Conservation (phyloP, 306 rosid species). For the peach (Prunus persica) region DNA sequence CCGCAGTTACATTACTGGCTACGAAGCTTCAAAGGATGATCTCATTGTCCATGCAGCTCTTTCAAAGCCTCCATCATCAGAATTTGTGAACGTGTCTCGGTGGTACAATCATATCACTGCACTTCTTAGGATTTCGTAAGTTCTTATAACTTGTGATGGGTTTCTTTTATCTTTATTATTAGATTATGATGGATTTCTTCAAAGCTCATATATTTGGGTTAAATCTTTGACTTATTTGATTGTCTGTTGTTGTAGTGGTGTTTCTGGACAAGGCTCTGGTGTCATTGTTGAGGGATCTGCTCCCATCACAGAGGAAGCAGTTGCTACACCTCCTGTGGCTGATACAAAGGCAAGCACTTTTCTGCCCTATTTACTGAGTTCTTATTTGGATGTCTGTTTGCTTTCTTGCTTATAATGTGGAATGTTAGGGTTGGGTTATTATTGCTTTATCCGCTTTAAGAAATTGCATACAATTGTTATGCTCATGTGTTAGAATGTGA, state of each 20-base stretch:
- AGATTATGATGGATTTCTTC: background rate
- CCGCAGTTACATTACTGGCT: slow-evolving; percentile 92
- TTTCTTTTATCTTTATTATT: background rate
- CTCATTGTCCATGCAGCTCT: slow-evolving; percentile 66
- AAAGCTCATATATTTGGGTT: background rate
- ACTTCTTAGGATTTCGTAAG: slow-evolving; percentile 86
- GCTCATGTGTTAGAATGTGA: slow-evolving; percentile 1
- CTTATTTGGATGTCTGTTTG: background rate
- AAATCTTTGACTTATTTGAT: background rate
- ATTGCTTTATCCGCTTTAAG: background rate
- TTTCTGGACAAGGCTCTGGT: slow-evolving; percentile 79
- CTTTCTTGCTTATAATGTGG: too few relatives aligned
- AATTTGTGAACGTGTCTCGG: slow-evolving; percentile 63
- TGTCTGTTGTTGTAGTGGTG: slow-evolving; percentile 51
- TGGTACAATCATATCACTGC: slow-evolving; percentile 87
- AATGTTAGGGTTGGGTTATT: background rate
- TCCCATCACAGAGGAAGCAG: slow-evolving; percentile 46
- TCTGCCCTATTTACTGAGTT: background rate
- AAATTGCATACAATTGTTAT: background rate
- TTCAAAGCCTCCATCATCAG: slow-evolving; percentile 48
- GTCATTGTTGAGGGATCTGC: slow-evolving; percentile 58
- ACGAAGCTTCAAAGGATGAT: slow-evolving; percentile 90
- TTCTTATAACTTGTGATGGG: background rate
- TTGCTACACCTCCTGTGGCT: slow-evolving; percentile 79
- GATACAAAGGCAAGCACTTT: slow-evolving; percentile 61